Conservation (phyloP, 257 asterid genomes). For the Nicotiana paniculata region DNA sequence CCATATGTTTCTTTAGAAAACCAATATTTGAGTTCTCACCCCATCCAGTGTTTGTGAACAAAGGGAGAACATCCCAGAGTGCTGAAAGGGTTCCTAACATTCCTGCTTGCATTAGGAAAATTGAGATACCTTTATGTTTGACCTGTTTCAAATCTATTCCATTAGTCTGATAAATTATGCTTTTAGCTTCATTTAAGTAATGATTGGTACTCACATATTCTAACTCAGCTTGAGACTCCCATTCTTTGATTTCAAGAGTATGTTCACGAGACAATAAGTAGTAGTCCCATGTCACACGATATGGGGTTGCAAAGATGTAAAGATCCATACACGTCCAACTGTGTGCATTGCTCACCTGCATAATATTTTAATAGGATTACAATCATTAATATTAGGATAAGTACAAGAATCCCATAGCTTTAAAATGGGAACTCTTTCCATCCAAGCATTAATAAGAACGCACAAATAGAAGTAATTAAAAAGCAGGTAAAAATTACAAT, state of each 20-base stretch:
- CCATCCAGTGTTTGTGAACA: conserved; percentile 69
- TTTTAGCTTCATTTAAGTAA: neutral
- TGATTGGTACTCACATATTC: conserved; percentile 56
- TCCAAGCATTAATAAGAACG: neutral
- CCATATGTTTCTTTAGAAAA: conserved; percentile 82
- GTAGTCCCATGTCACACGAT: conserved; percentile 89
- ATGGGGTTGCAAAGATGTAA: conserved; percentile 79
- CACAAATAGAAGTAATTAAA: neutral
- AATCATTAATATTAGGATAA: neutral
- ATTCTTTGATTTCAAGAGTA: conserved; percentile 64
- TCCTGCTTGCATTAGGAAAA: conserved; percentile 86
- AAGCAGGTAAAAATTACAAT: neutral
- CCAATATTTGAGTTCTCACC: conserved; percentile 75
- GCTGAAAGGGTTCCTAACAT: conserved; percentile 73
- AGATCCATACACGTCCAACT: conserved; percentile 93
- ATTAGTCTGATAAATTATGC: neutral
- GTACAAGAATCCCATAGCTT: neutral
- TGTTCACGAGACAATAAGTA: conserved; percentile 70
- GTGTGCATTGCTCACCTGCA: conserved; percentile 66
- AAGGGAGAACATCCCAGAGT: conserved; percentile 81
- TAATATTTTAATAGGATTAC: neutral
- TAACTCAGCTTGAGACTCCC: conserved; percentile 73
- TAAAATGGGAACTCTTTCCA: neutral
- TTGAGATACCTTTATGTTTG: conserved; percentile 61
- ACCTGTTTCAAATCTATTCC: conserved; percentile 35